Conservation (phyloP, 139 green algal genomes). For the Picocystis salinarum region DNA sequence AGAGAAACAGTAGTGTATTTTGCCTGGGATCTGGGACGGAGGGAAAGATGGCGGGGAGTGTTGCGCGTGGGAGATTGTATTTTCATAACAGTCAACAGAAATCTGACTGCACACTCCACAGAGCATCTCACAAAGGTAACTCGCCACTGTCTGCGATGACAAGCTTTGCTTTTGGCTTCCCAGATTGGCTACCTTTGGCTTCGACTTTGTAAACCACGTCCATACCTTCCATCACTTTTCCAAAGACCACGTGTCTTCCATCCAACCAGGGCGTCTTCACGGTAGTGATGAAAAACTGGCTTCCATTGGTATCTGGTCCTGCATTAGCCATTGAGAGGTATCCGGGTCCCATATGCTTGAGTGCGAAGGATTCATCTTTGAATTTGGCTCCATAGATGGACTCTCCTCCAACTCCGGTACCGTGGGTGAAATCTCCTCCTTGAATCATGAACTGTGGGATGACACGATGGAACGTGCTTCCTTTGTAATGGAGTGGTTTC, state of each 20-base stretch:
- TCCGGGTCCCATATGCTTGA: constrained; percentile 53
- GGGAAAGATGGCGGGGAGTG: too few species aligned
- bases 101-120: too few species aligned
- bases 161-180: constrained; percentile 52
- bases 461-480: constrained; percentile 65
- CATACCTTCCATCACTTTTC: constrained; percentile 69
- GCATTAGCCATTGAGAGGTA: constrained; percentile 79
- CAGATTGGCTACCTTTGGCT: constrained; percentile 38
- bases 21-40: too few species aligned
- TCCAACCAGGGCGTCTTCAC: constrained; percentile 30
- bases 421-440: constrained; percentile 62
- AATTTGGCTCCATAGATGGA: constrained; percentile 75
- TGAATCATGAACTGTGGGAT: constrained; percentile 83
- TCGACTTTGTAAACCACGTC: constrained; percentile 85
- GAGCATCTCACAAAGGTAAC: neutral
- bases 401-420: constrained; percentile 53
- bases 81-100: too few species aligned
- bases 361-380: constrained; percentile 69
- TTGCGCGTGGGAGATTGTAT: too few species aligned
- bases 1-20: too few species aligned
- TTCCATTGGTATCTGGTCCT: constrained; percentile 43
- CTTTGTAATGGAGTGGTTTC: constrained; percentile 65
- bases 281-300: constrained; percentile 67
- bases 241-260: constrained; percentile 79
- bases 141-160: constrained; percentile 62